Percentiles rank a stretch among this genome's conserved stretches.
phyloP scores from a whole-genome alignment of 2,329 filamentous ascomycete genomes.

The Xylariaceae sp. region DNA sequence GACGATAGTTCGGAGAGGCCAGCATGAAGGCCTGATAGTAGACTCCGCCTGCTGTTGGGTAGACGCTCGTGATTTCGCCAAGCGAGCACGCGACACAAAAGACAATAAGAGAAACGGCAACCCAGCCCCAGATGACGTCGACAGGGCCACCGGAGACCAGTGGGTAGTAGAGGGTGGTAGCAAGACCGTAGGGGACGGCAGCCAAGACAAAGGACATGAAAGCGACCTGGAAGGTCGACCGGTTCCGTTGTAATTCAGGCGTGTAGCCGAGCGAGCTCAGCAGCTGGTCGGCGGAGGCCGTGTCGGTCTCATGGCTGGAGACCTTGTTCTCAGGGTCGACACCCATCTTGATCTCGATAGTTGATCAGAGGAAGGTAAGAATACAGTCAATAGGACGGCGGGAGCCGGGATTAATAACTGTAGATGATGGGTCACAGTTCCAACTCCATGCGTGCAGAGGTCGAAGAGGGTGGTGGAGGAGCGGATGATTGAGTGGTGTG shows the following conservation, averaged over 20 bases:
- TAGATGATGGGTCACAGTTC: background rate
- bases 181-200: conserved; percentile 67
- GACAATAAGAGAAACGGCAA: conserved; percentile 63
- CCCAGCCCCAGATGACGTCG: conserved; percentile 69
- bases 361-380: background rate
- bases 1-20: conserved; percentile 54
- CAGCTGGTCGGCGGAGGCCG: conserved; percentile 53
- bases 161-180: conserved; percentile 65
- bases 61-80: conserved; percentile 70
- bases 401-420: background rate
- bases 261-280: conserved; percentile 62
- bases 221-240: conserved; percentile 63
- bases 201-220: conserved; percentile 75
- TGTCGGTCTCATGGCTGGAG: conserved; percentile 30
- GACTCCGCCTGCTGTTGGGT: conserved; percentile 70
- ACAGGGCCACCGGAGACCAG: conserved; percentile 61
- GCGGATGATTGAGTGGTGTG: background rate
- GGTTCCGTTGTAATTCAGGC: conserved; percentile 57
- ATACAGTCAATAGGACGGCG: background rate
- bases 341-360: conserved; percentile 16
- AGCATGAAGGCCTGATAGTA: conserved; percentile 79
- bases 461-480: background rate
- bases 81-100: conserved; percentile 65
- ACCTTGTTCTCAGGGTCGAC: conserved; percentile 17
- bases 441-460: background rate